Evolutionary conservation across 2,329 filamentous ascomycete genomes (phyloP).

Genomic region (Clathrospora elynae): DNA sequence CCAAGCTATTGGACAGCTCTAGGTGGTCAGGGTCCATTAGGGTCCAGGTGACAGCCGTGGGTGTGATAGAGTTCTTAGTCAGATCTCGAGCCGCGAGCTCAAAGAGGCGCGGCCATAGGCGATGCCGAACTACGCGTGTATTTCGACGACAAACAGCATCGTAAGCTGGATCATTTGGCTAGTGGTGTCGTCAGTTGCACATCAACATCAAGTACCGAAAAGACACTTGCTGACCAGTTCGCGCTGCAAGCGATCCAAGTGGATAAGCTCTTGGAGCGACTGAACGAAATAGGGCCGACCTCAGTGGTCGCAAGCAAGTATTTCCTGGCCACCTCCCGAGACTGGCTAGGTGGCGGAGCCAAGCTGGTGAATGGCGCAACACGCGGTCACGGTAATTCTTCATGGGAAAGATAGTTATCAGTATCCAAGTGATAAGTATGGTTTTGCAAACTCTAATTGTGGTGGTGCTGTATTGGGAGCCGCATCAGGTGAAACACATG

Average conservation of each 20-base stretch:
- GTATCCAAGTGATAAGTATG: slow-evolving; percentile 9
- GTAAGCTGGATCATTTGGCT: slow-evolving; percentile 1
- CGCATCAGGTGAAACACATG: slow-evolving; percentile 32
- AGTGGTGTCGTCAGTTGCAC: slow-evolving; percentile 4
- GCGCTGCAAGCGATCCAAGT: slow-evolving; percentile 1
- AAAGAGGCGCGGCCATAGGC: slow-evolving; percentile 9
- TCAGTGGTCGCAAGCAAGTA: slow-evolving; percentile 11
- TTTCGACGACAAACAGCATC: too few relatives aligned
- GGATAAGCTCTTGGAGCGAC: too few relatives aligned
- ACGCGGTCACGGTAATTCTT: slow-evolving; percentile 9
- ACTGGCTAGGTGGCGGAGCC: slow-evolving; percentile 12
- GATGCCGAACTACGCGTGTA: neutral
- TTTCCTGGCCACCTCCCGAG: slow-evolving; percentile 7
- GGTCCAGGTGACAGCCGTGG: slow-evolving; percentile 24
- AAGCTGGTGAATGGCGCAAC: slow-evolving; percentile 15
- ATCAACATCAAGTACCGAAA: neutral
- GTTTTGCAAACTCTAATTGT: slow-evolving; percentile 8
- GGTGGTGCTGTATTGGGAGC: slow-evolving; percentile 31
- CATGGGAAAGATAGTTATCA: slow-evolving; percentile 6
- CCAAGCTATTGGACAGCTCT: slow-evolving; percentile 7
- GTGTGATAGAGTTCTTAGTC: slow-evolving; percentile 36
- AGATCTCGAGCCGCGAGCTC: slow-evolving; percentile 30
- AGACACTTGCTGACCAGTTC: neutral
- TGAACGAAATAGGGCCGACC: slow-evolving; percentile 9
- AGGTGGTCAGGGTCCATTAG: slow-evolving; percentile 12